Percentiles rank a stretch among this genome's conserved stretches.
Evolutionary conservation across 2,329 filamentous ascomycete genomes (phyloP).

Genomic region (Orbilia ellipsospora): DNA sequence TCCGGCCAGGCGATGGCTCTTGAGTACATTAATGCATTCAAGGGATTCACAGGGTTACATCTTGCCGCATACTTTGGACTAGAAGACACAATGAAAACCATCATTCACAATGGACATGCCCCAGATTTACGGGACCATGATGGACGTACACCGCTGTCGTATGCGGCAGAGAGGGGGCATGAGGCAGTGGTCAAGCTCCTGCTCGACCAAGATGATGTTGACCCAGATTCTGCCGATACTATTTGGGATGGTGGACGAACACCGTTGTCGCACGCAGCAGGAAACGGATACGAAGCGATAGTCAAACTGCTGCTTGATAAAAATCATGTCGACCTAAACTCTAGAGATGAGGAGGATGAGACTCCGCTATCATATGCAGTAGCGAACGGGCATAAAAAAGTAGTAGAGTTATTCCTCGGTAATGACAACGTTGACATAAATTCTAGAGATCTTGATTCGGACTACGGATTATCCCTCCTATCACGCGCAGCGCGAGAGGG

Average conservation of each 20-base stretch:
- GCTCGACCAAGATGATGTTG: neutral
- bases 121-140: neutral
- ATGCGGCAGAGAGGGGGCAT: neutral
- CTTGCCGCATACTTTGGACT: constrained; percentile 16
- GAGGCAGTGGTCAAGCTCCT: neutral
- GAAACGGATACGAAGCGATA: neutral
- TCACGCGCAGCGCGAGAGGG: too few species aligned
- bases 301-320: too few species aligned
- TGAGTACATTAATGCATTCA: neutral
- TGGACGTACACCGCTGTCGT: neutral
- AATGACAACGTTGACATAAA: too few species aligned
- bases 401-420: too few species aligned
- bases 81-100: neutral
- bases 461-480: too few species aligned
- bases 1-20: neutral
- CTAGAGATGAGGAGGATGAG: too few species aligned
- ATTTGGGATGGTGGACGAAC: too few species aligned
- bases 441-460: too few species aligned
- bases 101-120: neutral
- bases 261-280: neutral
- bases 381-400: too few species aligned
- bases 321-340: too few species aligned
- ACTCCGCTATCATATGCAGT: too few species aligned
- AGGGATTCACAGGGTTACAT: neutral
- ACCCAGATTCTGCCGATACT: too few species aligned